Base-by-base conservation (phyloP, 2,329 filamentous ascomycete species). In the Eutypella sp. region DNA sequence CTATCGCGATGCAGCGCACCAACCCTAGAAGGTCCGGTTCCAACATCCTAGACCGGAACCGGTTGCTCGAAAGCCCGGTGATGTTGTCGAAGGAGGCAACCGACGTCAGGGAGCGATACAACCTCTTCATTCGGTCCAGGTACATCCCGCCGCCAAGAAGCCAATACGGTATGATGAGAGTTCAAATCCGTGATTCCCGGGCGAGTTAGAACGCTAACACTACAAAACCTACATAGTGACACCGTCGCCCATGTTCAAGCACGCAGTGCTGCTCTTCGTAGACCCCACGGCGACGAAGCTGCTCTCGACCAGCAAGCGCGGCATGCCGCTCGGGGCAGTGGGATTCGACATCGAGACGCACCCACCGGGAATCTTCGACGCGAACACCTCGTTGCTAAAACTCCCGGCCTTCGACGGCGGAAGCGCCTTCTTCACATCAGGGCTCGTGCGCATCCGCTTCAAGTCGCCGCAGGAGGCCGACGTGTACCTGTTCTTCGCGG, bases 401-500 rank as follows among this genome's bases (percentile, higher is more conserved):
- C 40, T 49, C 2, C 44, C 36, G 3, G 41, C 44, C 9, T 51
- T 48, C 16, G 48, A 48, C 5, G 47, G 47, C 13, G 37, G 45
- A 5, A 45, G 37, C 18, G 19, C 41, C 6, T 24, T 52, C n/a
- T 8, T 50, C 15, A 47, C 45, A 6, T 49, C 50, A 3, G 45
- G 37, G 4, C 24, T 52, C 9, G n/a, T 52, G 19, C 45, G 47
- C 2, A 47, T 52, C 8, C 23, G 37, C 16, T 50, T 50, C 27
- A 50, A 45, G 23, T 47, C 45, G n/a, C 45, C 45, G 6, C 49
- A 47, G 23, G 45, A 42, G 7, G 27, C 33, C 4, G 43, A 48
- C 13, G 19, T 50, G 18, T 50, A 50, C 36, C 31, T 49, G 5
- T 46, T 52, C 39, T 48, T 52, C 41, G 45, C 47, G 8, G 47